Percentiles rank a stretch among this genome's conserved stretches.
phyloP scores from a whole-genome alignment of 345 rosid species.

The Psidium guajava region DNA sequence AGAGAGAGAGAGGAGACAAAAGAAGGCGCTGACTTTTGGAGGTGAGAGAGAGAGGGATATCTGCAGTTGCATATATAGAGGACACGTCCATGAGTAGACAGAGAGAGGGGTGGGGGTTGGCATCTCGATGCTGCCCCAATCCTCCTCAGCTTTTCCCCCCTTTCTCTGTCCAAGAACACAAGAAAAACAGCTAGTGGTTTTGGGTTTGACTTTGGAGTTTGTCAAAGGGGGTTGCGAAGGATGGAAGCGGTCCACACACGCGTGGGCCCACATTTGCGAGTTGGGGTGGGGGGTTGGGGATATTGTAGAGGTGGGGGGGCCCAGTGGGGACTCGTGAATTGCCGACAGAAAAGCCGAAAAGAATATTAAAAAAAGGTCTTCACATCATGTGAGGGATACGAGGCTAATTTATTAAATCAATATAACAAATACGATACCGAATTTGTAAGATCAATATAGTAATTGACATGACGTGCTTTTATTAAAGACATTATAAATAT shows the following conservation, averaged over 20 bases:
- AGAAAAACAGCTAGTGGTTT: not conserved
- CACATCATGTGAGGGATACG: not conserved
- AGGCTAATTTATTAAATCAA: not conserved
- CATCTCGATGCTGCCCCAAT: not conserved
- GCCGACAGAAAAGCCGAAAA: not conserved
- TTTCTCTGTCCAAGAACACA: not conserved
- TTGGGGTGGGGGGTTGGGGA: not conserved
- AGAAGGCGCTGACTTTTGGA: not conserved
- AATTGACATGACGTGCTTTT: not conserved
- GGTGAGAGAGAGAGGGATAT: not conserved
- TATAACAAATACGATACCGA: not conserved
- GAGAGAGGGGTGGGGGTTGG: not conserved
- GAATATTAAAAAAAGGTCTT: not conserved
- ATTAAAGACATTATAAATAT: not conserved
- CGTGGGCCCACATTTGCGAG: not conserved
- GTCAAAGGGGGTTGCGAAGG: not conserved
- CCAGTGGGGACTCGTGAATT: not conserved
- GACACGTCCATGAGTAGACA: not conserved
- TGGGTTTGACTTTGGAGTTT: not conserved
- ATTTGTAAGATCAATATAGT: not conserved
- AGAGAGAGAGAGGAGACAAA: not conserved
- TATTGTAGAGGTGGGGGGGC: not conserved
- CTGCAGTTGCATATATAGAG: not conserved
- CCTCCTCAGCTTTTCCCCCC: not conserved
- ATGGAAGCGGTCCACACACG: not conserved